Evolutionary conservation across 2,329 filamentous ascomycete species (phyloP).

Genomic region (Botrytis galanthina): DNA sequence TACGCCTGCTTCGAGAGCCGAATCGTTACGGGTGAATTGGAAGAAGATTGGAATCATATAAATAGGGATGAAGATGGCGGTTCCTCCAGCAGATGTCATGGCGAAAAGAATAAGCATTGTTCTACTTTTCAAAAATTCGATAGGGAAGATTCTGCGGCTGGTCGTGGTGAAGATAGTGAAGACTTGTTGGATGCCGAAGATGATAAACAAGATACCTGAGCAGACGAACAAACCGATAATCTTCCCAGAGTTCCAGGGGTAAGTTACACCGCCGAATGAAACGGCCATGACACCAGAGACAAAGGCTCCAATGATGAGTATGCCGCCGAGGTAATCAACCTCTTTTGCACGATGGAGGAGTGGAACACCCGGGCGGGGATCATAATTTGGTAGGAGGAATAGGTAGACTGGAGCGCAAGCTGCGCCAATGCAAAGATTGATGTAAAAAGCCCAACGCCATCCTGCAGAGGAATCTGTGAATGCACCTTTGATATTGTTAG

Average conservation of each 20-base stretch:
- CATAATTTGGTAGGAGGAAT: constrained; percentile 45
- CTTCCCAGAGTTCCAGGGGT: constrained; percentile 34
- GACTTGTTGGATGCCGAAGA: constrained; percentile 32
- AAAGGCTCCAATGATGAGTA: constrained; percentile 39
- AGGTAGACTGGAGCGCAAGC: constrained; percentile 41
- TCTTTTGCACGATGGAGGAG: constrained; percentile 30
- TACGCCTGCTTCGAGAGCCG: constrained; percentile 46
- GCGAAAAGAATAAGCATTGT: constrained; percentile 41
- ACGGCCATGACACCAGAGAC: constrained; percentile 39
- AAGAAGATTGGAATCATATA: constrained; percentile 50
- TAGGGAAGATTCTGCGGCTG: constrained; percentile 33
- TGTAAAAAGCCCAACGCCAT: constrained; percentile 13
- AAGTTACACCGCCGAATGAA: constrained; percentile 38
- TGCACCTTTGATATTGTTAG: background rate
- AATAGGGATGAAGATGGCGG: constrained; percentile 42
- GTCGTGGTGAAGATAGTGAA: constrained; percentile 34
- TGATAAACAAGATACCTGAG: constrained; percentile 41
- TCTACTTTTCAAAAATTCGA: constrained; percentile 40
- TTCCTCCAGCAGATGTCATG: constrained; percentile 37
- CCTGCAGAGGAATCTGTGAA: background rate
- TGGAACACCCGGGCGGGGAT: constrained; percentile 34
- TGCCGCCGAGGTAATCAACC: constrained; percentile 33
- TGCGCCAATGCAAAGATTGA: constrained; percentile 5
- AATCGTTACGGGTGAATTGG: constrained; percentile 49
- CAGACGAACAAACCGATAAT: constrained; percentile 43